These are phyloP conservation scores for Laburnicola sp. DNA, from an alignment of 2,329 filamentous ascomycete species.

Conservation along the genomic window DNA sequence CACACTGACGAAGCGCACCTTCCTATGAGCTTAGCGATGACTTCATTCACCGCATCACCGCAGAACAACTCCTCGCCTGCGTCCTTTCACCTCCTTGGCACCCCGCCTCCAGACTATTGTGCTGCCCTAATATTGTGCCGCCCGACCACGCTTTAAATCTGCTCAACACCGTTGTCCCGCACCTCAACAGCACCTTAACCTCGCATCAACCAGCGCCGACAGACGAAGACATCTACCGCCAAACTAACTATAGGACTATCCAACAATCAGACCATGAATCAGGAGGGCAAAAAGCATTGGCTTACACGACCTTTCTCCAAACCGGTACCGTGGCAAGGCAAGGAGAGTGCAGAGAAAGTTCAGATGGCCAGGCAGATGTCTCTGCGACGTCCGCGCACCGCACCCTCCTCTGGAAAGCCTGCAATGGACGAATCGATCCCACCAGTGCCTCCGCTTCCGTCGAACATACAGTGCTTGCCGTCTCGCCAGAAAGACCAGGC, in stretches of 20 bases:
- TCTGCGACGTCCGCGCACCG: constrained; percentile 30
- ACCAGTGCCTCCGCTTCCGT: constrained; percentile 10
- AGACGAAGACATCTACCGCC: constrained; percentile 26
- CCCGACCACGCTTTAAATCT: not conserved
- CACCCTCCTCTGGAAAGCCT: constrained; percentile 19
- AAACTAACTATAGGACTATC: constrained; percentile 12
- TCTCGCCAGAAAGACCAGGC: constrained; percentile 15
- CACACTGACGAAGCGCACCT: no score
- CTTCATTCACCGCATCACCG: no score
- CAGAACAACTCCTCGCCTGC: no score
- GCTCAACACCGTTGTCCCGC: constrained; percentile 11
- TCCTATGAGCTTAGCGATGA: no score
- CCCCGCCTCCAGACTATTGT: not conserved
- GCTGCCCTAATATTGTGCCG: not conserved
- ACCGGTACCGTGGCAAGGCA: constrained; percentile 21
- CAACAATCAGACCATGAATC: constrained; percentile 14
- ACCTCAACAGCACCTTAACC: constrained; percentile 7
- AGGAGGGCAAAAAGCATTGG: constrained; percentile 29
- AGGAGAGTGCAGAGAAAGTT: not conserved
- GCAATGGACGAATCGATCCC: not conserved
- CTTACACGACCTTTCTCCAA: constrained; percentile 30
- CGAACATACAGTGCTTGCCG: constrained; percentile 14
- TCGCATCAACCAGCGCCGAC: constrained; percentile 11
- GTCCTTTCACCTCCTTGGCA: not conserved
- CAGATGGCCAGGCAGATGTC: constrained; percentile 13